Base-by-base conservation (phyloP, 2,329 filamentous ascomycete genomes). In the Colletotrichum sp. region DNA sequence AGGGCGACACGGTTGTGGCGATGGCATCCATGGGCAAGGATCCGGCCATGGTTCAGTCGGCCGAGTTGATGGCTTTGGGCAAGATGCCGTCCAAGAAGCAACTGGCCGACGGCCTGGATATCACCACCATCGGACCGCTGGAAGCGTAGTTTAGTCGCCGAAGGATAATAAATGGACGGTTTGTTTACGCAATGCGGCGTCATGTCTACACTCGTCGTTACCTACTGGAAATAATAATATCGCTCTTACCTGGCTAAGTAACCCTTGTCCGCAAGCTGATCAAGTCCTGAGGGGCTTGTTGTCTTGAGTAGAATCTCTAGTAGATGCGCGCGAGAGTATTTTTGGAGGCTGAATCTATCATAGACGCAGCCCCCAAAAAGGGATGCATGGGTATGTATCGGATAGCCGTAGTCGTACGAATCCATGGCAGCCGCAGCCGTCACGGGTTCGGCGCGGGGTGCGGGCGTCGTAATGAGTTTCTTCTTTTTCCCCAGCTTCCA, bases 11-110 rank as follows among this genome's bases (percentile, higher is more conserved):
- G 0, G 93, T 98, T 2, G 94, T 98, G 15, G 97, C 97, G 0
- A 94, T 98, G 80, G 95, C 95, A 0, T 96, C 92, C 74, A 98
- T 98, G 95, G 93, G 94, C 78, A 93, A 92, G 86, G 97, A 99
- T 83, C 97, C 97, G 0, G 91, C 94, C 71, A 96, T 98, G 94
- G 86, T 87, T 3, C 95, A 98, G 86, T 90, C 90, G 67, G 94
- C 94, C 2, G 95, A 97, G 88, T 86, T 98, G 85, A 97, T 98
- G 95, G 89, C 93, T 76, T 87, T 92, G 78, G 92, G 92, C 48
- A 94, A 92, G 84, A 98, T 98, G 96, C 93, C 94, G 2, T 89
- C 87, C 70, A 98, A 98, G 91, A 92, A 87, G 77, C 91, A 98
- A 82, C 85, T 98, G 64, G 85, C 93, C 82, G 89, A 88, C 66